Evolutionary conservation across 1,139 yeast genomes (phyloP).

Genomic region (Pneumocystis murina): DNA sequence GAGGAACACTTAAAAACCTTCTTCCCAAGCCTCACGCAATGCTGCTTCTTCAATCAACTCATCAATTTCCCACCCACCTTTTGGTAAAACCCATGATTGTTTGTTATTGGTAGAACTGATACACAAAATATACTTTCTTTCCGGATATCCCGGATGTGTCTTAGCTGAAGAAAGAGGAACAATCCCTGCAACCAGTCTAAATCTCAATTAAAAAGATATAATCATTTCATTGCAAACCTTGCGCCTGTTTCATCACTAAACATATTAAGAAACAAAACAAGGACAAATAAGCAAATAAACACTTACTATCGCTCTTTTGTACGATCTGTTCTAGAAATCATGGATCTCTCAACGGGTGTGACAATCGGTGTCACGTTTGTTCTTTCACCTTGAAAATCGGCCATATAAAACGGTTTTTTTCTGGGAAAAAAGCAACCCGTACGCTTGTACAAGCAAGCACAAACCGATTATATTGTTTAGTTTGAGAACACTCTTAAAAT

Average conservation of each 20-base stretch:
- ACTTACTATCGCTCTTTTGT: not conserved
- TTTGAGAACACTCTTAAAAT: not conserved
- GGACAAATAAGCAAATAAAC: not conserved
- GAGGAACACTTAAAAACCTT: conserved; percentile 57
- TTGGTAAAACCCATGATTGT: conserved; percentile 51
- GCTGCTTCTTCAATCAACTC: conserved; percentile 55
- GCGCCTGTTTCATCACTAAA: not conserved
- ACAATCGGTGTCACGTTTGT: not conserved
- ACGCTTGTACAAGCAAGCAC: not conserved
- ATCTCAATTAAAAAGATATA: conserved; percentile 24
- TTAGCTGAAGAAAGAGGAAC: conserved; percentile 47
- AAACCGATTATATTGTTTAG: not conserved
- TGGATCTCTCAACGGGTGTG: not conserved
- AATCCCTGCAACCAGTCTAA: conserved; percentile 84
- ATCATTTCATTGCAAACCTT: not conserved
- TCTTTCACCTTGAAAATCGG: not conserved
- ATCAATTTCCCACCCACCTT: conserved; percentile 87
- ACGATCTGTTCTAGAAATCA: not conserved
- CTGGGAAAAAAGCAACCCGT: not conserved
- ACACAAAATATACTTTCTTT: conserved; percentile 39
- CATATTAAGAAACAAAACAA: not conserved
- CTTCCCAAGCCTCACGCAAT: conserved; percentile 91
- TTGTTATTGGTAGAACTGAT: conserved; percentile 56
- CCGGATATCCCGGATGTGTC: conserved; percentile 24
- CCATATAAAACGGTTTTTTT: not conserved